Conservation (phyloP, 305 asterid genomes). For the Fraxinus sp. region DNA sequence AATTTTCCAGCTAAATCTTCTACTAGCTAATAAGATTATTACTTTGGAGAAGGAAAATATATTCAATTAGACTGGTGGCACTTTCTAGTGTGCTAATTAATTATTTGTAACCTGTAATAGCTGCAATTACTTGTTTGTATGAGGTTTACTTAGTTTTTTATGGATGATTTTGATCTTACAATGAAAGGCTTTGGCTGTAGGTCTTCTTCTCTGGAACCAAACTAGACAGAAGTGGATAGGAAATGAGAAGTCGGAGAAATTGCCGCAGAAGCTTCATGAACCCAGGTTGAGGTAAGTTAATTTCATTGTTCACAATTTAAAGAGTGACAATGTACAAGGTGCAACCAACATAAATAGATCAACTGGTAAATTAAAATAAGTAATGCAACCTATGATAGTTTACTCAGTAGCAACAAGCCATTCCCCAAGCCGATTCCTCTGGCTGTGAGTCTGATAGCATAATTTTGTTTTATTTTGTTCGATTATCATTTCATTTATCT, state of each 20-base stretch:
- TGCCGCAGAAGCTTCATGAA: conserved; percentile 43
- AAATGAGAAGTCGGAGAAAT: conserved; percentile 39
- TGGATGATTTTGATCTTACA: not conserved
- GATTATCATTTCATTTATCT: conserved; percentile 6
- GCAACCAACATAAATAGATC: not conserved
- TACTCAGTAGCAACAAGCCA: conserved; percentile 56
- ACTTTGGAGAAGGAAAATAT: not conserved
- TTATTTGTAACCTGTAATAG: not conserved
- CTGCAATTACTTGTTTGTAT: not conserved
- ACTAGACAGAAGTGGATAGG: conserved; percentile 68
- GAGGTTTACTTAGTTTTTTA: not conserved
- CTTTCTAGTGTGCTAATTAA: not conserved
- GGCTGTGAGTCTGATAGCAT: no score
- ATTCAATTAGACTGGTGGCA: not conserved
- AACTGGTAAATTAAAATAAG: not conserved
- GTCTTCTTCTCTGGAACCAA: conserved; percentile 72
- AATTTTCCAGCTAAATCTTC: not conserved
- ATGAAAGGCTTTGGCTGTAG: conserved; percentile 32
- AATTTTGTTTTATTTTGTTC: not conserved
- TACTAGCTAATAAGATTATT: not conserved
- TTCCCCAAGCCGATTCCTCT: conserved; percentile 24
- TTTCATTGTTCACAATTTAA: not conserved
- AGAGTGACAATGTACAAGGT: not conserved
- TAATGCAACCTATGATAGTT: conserved; percentile 49
- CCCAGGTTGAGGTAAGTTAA: conserved; percentile 61